Evolutionary conservation across 805 yeast genomes (phyloP).

Genomic region (Wickerhamomyces tratensis): DNA sequence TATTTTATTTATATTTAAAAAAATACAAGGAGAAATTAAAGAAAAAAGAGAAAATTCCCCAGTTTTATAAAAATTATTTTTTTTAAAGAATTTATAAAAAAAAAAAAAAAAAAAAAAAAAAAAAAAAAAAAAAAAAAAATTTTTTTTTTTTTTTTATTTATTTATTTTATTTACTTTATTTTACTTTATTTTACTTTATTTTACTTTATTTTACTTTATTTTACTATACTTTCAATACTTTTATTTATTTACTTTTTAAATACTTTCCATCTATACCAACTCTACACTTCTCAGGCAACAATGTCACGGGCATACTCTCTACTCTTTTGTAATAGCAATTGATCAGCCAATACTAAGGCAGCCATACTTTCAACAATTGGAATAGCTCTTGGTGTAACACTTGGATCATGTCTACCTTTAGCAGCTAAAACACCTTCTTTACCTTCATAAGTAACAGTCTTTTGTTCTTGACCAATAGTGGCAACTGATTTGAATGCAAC

Average conservation of each 20-base stretch:
- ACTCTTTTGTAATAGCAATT: constrained; percentile 74
- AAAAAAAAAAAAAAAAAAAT: too few relatives aligned
- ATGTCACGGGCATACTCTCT: constrained; percentile 47
- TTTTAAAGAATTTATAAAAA: too few relatives aligned
- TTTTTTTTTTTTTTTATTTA: too few relatives aligned
- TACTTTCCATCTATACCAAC: too few relatives aligned
- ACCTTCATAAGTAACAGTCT: constrained; percentile 85
- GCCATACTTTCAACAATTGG: constrained; percentile 99
- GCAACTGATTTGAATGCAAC: constrained; percentile 99
- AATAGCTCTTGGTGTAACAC: constrained; percentile 96
- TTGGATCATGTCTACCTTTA: constrained; percentile 97
- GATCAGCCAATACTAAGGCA: constrained; percentile 87
- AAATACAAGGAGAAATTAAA: too few relatives aligned
- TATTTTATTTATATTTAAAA: too few relatives aligned
- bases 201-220: too few relatives aligned
- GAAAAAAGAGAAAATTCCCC: not conserved
- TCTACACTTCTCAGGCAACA: constrained; percentile 7
- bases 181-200: too few relatives aligned
- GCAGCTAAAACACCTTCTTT: constrained; percentile 83
- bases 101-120: too few relatives aligned
- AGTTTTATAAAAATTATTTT: not conserved
- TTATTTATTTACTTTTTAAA: too few relatives aligned
- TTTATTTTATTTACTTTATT: too few relatives aligned
- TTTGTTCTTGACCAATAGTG: constrained; percentile 89
- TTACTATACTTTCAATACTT: too few relatives aligned